phyloP scores from a whole-genome alignment of 2,329 filamentous ascomycete species.

The Zasmidium cellare region DNA sequence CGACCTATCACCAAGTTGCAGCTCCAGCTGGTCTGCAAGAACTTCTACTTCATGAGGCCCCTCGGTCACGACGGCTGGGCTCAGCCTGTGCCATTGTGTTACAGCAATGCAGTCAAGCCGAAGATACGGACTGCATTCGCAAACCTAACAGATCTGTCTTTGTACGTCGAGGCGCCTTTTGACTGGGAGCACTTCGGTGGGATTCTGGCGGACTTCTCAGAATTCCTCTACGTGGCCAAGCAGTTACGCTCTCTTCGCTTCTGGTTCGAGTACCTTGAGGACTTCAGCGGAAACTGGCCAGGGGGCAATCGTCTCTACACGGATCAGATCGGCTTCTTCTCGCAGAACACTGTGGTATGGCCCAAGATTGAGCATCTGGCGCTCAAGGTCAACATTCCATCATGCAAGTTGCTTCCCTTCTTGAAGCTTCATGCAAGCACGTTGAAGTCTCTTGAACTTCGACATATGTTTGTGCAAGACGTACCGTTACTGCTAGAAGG shows the following conservation, averaged over 20 bases:
- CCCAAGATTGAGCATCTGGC: constrained; percentile 15
- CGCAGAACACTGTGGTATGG: background rate
- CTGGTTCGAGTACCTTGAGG: constrained; percentile 16
- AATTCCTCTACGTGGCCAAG: constrained; percentile 6
- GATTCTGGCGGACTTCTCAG: constrained; percentile 8
- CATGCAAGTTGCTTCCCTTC: constrained; percentile 20
- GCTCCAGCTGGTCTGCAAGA: background rate
- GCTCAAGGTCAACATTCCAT: constrained; percentile 17
- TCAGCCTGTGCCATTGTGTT: background rate
- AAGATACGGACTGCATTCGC: background rate
- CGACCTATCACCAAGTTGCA: background rate
- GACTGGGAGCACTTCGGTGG: background rate
- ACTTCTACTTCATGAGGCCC: background rate
- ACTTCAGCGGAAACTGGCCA: constrained; percentile 10
- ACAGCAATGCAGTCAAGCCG: background rate
- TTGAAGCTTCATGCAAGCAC: constrained; percentile 15
- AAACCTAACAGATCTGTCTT: background rate
- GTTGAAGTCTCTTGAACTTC: constrained; percentile 14
- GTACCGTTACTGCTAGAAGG: constrained; percentile 17
- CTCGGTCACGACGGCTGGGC: background rate
- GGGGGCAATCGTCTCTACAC: constrained; percentile 7
- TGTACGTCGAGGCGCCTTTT: background rate
- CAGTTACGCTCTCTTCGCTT: constrained; percentile 12
- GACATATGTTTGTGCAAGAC: constrained; percentile 17
- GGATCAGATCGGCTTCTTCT: background rate